A percentile compares a stretch with the other conserved stretches of the same genome.
These are phyloP conservation scores for Mycena olivaceomarginata DNA, from an alignment of 768 basidiomycete genomes.

Conservation along the genomic window DNA sequence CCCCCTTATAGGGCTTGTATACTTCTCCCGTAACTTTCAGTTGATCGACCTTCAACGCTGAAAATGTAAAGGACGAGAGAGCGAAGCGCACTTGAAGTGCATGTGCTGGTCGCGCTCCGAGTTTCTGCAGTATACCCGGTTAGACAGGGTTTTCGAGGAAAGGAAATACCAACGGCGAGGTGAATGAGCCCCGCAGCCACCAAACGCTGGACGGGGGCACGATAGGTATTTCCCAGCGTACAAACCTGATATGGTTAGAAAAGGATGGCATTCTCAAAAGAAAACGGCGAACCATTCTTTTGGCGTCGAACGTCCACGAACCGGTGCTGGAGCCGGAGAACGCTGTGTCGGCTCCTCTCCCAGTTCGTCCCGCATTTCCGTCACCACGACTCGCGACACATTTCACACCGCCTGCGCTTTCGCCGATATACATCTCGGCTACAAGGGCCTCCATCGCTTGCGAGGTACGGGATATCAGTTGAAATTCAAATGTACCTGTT, in stretches of 20 bases:
- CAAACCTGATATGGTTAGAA: slow-evolving; percentile 63
- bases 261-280: slow-evolving; percentile 8
- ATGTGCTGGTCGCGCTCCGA: slow-evolving; percentile 79
- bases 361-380: slow-evolving; percentile 52
- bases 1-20: slow-evolving; percentile 96
- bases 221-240: slow-evolving; percentile 88
- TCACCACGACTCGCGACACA: slow-evolving; percentile 79
- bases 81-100: slow-evolving; percentile 85
- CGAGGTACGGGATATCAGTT: slow-evolving; percentile 77
- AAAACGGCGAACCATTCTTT: slow-evolving; percentile 69
- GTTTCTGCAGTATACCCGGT: slow-evolving; percentile 47
- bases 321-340: slow-evolving; percentile 63
- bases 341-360: slow-evolving; percentile 54
- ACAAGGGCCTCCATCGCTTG: slow-evolving; percentile 83
- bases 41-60: slow-evolving; percentile 90
- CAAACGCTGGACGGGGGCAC: slow-evolving; percentile 81
- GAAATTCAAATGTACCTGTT: slow-evolving; percentile 76
- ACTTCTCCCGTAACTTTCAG: slow-evolving; percentile 85
- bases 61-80: slow-evolving; percentile 83
- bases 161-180: slow-evolving; percentile 69
- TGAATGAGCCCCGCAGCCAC: slow-evolving; percentile 87
- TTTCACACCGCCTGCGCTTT: slow-evolving; percentile 82
- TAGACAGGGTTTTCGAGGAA: background rate
- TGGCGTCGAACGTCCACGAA: slow-evolving; percentile 89
- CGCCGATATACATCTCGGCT: slow-evolving; percentile 85